Evolutionary conservation across 2,329 filamentous ascomycete species (phyloP), one percentile per base, ranked within the genome.

Genomic region (Orbilia oligospora): DNA sequence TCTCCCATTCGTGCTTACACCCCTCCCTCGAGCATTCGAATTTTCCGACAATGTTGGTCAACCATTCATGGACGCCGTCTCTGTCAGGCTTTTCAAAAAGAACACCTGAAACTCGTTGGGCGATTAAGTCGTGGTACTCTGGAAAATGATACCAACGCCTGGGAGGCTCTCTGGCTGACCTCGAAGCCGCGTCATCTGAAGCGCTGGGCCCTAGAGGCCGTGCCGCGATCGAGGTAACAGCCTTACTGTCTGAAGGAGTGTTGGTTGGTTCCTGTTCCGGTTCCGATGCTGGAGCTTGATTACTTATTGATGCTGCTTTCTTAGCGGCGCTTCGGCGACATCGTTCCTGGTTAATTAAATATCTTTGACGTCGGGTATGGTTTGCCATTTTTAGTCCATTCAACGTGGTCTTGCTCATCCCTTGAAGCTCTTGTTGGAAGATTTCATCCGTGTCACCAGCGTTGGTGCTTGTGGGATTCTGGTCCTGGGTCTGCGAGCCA

Each of bases 311-410:
- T 55, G 38, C 20, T 5, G 44, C 27, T 20, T 49, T 56, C 18
- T 30, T 55, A 5, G 49, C 53, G 44, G 10, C 14, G 20, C 33
- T 55, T 8, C 72, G 44, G 14, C 56, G 55, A 24, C 53, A 51
- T 44, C 66, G 65, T 36, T 76, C 72, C 22, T 61, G 48, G 20
- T 76, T 38, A 30, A 76, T 76, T 2, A 71, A 36, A 9, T 24
- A 38, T 36, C 66, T 55, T 22, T 76, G 65, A 5, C 18, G 9
- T 55, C 24, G 27, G 8, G 65, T 70, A 22, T 66, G 70, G 16
- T 33, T 53, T 12, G 16, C 18, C 22, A 76, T 58, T 2, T 66
- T 33, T 4, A 76, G 41, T 8, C 27, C 18, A 30, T 71, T 66
- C 27, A 76, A 44, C 4, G 20, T 10, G 10, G 24, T 14, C 27